A percentile compares a stretch with the other conserved stretches of the same genome.
These are phyloP conservation scores for Tolypocladium endophyticum DNA, from an alignment of 2,329 filamentous ascomycete genomes.

Conservation along the genomic window DNA sequence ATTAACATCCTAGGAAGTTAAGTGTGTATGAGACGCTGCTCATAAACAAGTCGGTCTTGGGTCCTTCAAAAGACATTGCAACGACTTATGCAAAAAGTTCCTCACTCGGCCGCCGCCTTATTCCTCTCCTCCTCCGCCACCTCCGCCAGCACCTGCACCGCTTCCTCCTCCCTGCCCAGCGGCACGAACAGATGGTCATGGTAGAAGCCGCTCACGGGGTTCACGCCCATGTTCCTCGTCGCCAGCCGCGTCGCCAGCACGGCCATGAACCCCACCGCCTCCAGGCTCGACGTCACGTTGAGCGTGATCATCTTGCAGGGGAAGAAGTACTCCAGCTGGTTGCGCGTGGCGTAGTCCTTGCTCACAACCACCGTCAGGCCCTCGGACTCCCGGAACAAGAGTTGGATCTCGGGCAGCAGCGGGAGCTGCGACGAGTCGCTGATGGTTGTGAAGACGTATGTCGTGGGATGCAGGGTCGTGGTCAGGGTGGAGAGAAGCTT, in stretches of 20 bases:
- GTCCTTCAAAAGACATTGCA: too few species aligned
- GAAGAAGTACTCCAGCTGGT: conserved; percentile 29
- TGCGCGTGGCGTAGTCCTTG: conserved; percentile 20
- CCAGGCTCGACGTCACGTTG: conserved; percentile 41
- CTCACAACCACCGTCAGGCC: conserved; percentile 34
- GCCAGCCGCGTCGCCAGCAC: conserved; percentile 32
- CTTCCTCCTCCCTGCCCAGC: conserved; percentile 29
- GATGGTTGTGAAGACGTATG: conserved; percentile 36
- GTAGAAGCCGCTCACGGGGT: conserved; percentile 42
- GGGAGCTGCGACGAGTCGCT: conserved; percentile 15
- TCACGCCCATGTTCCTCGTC: conserved; percentile 29
- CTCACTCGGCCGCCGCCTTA: neutral
- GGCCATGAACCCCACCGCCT: conserved; percentile 44
- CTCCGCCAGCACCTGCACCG: conserved; percentile 21
- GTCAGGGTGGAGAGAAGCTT: conserved; percentile 30
- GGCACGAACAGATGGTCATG: conserved; percentile 46
- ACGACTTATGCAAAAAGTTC: neutral
- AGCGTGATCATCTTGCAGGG: conserved; percentile 40
- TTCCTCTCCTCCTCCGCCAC: conserved; percentile 15
- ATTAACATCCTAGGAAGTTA: too few species aligned
- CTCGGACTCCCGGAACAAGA: conserved; percentile 37
- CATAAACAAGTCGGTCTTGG: too few species aligned
- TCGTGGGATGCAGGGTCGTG: conserved; percentile 26
- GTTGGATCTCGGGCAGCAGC: conserved; percentile 23
- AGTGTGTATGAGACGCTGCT: too few species aligned